These are phyloP conservation scores for Plasmodium chabaudi DNA, from an alignment of 169 alveolate genomes.

Conservation along the genomic window DNA sequence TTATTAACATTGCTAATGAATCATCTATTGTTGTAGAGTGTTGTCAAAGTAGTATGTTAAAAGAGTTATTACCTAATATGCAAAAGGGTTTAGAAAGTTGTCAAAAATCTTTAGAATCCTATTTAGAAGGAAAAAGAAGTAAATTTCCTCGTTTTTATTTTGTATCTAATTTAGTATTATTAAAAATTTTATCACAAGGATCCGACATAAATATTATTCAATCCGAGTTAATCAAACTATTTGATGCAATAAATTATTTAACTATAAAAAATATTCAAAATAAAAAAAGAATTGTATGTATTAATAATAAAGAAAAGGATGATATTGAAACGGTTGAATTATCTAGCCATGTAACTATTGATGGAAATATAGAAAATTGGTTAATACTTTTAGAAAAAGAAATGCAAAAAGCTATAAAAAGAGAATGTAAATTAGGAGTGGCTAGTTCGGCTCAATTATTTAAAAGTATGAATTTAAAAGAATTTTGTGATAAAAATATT, in stretches of 20 bases:
- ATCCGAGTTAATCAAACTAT: constrained; percentile 95
- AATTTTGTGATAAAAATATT: constrained; percentile 92
- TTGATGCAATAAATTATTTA: constrained; percentile 96
- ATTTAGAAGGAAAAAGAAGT: constrained; percentile 97
- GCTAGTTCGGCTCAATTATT: constrained; percentile 85
- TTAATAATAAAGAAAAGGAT: constrained; percentile 89
- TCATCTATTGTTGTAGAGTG: constrained; percentile 94
- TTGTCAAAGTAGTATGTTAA: constrained; percentile 95
- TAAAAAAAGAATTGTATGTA: constrained; percentile 81
- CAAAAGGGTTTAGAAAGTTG: constrained; percentile 95
- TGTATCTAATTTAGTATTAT: constrained; percentile 95
- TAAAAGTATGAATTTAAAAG: constrained; percentile 88
- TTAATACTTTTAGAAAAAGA: constrained; percentile 92
- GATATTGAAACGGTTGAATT: constrained; percentile 92
- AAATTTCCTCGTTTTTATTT: constrained; percentile 98
- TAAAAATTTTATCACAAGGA: constrained; percentile 96
- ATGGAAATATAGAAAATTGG: constrained; percentile 98
- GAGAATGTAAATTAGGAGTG: constrained; percentile 90
- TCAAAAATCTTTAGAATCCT: constrained; percentile 95
- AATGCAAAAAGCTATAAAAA: constrained; percentile 91
- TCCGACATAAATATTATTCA: constrained; percentile 96
- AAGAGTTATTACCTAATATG: constrained; percentile 93
- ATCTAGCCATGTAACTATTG: constrained; percentile 93
- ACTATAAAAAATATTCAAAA: constrained; percentile 86
- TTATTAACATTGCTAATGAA: constrained; percentile 96